Evolutionary conservation across 176 grass and related monocot genomes (phyloP), one percentile per base, ranked within the genome.

Genomic region (Musa schizocarpa): DNA sequence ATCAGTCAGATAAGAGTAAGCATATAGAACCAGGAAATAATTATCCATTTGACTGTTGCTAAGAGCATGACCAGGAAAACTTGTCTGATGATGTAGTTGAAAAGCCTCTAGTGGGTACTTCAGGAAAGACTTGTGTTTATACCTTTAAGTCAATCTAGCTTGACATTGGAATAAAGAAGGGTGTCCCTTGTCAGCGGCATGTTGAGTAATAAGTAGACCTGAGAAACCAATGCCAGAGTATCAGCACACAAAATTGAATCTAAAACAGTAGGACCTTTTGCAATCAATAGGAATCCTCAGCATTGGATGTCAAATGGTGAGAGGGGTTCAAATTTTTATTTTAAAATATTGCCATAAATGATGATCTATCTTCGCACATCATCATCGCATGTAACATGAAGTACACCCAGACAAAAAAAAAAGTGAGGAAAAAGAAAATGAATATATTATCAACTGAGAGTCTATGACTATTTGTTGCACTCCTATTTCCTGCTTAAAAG

Each of bases 161-260:
- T 99, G 61, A 94, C 88, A 55, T 99, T 99, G 55, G 90, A 94
- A 75, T 99, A 99, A 43, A 99, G 86, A 77, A 99, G 88, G 13
- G 88, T 94, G 83, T 99, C 95, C 81, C 76, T 89, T 26, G 90
- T 99, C 61, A 99, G 80, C 27, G 95, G 88, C 95, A 99, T 94
- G 76, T 92, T 84, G 72, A 89, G 74, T 53, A 94, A 89, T 68
- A 87, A 78, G 84, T 84, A 94, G 61, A 94, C 71, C 95, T 99
- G 87, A 78, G 65, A 63, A 77, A 80, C 70, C 61, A 87, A 65
- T 53, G 14, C 8, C 48, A 77, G 0, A 13, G 13, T 19, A 53
- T 53, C 21, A 52, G 51, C 43, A 77, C 26, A 13, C 48, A 9
- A 23, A 8, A 22, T 14, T 57, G 20, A 12, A 34, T 13, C 26